phyloP scores from a whole-genome alignment of 2,329 filamentous ascomycete genomes.

The Penicillium freii region DNA sequence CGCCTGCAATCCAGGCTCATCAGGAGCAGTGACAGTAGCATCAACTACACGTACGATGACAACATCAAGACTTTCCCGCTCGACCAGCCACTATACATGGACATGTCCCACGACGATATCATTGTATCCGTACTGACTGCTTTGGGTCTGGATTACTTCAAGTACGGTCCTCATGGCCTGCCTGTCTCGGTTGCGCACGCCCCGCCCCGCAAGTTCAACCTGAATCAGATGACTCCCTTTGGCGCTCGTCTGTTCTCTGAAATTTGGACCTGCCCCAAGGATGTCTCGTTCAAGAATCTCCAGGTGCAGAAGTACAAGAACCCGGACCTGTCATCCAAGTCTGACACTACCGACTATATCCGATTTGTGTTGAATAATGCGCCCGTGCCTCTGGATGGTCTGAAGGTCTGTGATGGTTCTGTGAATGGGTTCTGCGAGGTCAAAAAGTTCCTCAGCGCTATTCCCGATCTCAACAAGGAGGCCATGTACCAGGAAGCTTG shows the following conservation, averaged over 20 bases:
- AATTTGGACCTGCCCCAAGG: conserved; percentile 50
- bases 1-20: conserved; percentile 49
- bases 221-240: conserved; percentile 54
- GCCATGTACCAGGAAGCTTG: conserved; percentile 32
- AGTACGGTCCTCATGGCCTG: conserved; percentile 24
- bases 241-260: conserved; percentile 55
- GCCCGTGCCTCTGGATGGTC: conserved; percentile 26
- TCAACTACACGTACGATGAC: conserved; percentile 51
- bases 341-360: conserved; percentile 23
- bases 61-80: conserved; percentile 49
- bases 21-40: conserved; percentile 48
- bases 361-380: conserved; percentile 32
- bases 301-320: conserved; percentile 36
- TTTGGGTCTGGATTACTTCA: conserved; percentile 55
- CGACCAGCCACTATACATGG: conserved; percentile 49
- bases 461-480: conserved; percentile 22
- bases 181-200: conserved; percentile 33
- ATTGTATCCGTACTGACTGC: conserved; percentile 51
- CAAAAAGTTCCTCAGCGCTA: conserved; percentile 21
- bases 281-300: conserved; percentile 33
- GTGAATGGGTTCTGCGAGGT: conserved; percentile 31
- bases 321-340: conserved; percentile 18
- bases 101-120: conserved; percentile 55
- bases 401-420: conserved; percentile 21
- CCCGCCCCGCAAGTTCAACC: conserved; percentile 50